A percentile compares a stretch with the other conserved stretches of the same genome.
Evolutionary conservation across 179 eudicot species (phyloP).

Genomic region (Beta macrorhiza): DNA sequence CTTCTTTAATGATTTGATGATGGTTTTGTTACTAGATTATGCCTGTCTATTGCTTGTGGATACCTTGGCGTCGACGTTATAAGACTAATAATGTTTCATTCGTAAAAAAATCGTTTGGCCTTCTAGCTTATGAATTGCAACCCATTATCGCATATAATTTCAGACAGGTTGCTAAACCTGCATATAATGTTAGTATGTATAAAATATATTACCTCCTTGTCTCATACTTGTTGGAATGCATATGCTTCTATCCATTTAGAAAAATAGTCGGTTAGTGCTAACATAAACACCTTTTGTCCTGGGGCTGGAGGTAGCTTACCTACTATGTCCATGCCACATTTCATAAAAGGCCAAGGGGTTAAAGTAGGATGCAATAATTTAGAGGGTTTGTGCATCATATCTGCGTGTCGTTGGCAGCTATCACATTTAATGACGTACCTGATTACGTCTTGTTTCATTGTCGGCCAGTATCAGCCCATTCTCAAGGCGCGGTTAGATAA

Average conservation of each 20-base stretch:
- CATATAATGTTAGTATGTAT: not conserved
- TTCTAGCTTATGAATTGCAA: not conserved
- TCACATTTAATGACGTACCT: no score
- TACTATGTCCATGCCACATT: no score
- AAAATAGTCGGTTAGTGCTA: no score
- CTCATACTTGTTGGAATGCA: not conserved
- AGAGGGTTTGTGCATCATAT: no score
- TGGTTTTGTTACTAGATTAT: not conserved
- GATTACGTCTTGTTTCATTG: no score
- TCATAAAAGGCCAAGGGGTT: no score
- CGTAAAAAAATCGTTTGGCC: no score
- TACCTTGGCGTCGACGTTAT: not conserved
- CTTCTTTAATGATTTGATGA: not conserved
- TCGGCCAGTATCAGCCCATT: not conserved
- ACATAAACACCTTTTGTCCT: no score
- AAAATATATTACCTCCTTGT: not conserved
- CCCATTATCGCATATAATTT: not conserved
- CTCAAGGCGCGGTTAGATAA: no score
- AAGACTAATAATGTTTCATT: not conserved
- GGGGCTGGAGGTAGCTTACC: no score
- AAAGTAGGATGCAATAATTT: no score
- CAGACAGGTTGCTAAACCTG: not conserved
- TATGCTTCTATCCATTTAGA: not conserved
- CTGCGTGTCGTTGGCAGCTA: no score
- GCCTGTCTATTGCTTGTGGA: not conserved